These are phyloP conservation scores for Brachypodium distachyon DNA, from an alignment of 202 grass and related monocot genomes.

Conservation along the genomic window DNA sequence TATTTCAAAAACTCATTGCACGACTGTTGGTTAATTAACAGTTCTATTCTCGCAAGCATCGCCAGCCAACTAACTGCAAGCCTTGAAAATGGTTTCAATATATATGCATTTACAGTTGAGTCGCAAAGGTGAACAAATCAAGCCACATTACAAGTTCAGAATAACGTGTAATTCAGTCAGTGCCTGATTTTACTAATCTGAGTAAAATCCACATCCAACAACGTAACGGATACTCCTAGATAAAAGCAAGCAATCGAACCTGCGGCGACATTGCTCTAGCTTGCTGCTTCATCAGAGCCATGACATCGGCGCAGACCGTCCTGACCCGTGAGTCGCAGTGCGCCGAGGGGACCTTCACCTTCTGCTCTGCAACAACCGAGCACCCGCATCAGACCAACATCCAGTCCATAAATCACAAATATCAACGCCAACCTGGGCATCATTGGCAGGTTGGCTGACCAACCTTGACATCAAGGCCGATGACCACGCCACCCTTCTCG, in stretches of 20 bases:
- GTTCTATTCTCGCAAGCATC: background rate
- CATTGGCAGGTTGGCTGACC: background rate
- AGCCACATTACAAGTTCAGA: background rate
- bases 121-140: background rate
- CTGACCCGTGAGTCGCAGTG: slow-evolving; percentile 76
- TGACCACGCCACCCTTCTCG: slow-evolving; percentile 52
- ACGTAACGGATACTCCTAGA: background rate
- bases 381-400: background rate
- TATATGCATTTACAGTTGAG: background rate
- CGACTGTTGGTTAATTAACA: background rate
- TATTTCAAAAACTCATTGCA: background rate
- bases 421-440: background rate
- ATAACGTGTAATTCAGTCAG: background rate
- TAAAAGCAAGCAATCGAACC: slow-evolving; percentile 22
- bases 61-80: background rate
- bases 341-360: slow-evolving; percentile 73
- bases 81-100: background rate
- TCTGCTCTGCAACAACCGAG: slow-evolving; percentile 62
- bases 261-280: slow-evolving; percentile 54
- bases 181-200: background rate
- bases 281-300: slow-evolving; percentile 63
- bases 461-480: slow-evolving; percentile 84
- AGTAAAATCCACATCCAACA: background rate
- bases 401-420: background rate
- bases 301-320: slow-evolving; percentile 62